Conservation (phyloP, 441 rosid species). For the Rhodomyrtus psidioides region DNA sequence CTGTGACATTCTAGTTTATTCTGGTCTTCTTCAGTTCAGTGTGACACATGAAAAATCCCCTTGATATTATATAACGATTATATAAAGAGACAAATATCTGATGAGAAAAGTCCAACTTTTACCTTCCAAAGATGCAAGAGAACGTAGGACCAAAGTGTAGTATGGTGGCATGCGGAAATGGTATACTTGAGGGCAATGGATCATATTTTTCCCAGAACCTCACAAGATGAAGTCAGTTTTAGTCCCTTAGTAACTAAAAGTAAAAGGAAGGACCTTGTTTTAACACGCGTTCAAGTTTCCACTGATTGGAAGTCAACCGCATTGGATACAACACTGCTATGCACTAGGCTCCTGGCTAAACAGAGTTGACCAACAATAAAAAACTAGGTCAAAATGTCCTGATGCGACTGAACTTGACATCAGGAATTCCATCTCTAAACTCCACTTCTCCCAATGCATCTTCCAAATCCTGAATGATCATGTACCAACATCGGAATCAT, state of each 20-base stretch:
- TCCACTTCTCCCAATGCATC: conserved; percentile 79
- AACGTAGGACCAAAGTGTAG: conserved; percentile 88
- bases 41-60: background rate
- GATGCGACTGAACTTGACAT: conserved; percentile 92
- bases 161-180: conserved; percentile 97
- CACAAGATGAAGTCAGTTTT: conserved; percentile 9
- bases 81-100: background rate
- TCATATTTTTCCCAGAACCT: conserved; percentile 89
- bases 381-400: conserved; percentile 19
- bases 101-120: conserved; percentile 1
- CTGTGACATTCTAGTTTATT: background rate
- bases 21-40: background rate
- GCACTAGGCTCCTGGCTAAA: background rate
- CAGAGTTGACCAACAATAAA: background rate
- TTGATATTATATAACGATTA: background rate
- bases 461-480: conserved; percentile 72
- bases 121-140: conserved; percentile 98
- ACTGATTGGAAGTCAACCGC: background rate
- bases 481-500: background rate
- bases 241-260: conserved; percentile 5
- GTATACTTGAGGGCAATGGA: conserved; percentile 81
- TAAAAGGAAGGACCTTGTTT: background rate
- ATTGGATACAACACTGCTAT: background rate
- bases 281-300: background rate
- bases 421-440: conserved; percentile 78